These are phyloP conservation scores for Camptophora hylomeconis DNA, from an alignment of 2,329 filamentous ascomycete species.

Conservation along the genomic window DNA sequence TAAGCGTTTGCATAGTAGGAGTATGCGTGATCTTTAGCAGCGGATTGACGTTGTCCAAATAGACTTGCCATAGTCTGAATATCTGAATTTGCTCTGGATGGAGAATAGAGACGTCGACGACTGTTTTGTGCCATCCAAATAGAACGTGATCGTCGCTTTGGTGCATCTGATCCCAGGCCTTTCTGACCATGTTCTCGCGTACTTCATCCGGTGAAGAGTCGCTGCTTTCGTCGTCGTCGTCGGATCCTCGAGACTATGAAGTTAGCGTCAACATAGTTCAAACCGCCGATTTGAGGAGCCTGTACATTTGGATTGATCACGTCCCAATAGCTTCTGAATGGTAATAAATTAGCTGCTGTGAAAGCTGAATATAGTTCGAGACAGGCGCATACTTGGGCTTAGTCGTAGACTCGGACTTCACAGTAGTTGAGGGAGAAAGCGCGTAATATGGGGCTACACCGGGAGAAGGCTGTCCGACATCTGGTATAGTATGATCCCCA, in stretches of 20 bases:
- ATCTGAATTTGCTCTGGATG: conserved; percentile 51
- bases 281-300: conserved; percentile 1
- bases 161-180: conserved; percentile 33
- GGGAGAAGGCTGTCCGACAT: conserved; percentile 16
- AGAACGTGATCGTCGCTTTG: conserved; percentile 37
- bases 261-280: conserved; percentile 13
- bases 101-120: conserved; percentile 34
- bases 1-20: conserved; percentile 49
- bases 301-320: conserved; percentile 32
- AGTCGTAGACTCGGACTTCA: conserved; percentile 19
- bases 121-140: conserved; percentile 33
- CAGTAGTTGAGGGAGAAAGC: conserved; percentile 14
- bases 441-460: conserved; percentile 10
- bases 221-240: conserved; percentile 21
- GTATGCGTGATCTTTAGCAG: conserved; percentile 56
- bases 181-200: conserved; percentile 27
- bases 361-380: conserved; percentile 7
- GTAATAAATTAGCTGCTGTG: conserved; percentile 17
- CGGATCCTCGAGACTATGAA: conserved; percentile 17
- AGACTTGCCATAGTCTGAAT: conserved; percentile 47
- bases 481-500: conserved; percentile 12
- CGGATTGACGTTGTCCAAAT: conserved; percentile 57
- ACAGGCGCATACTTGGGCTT: conserved; percentile 20
- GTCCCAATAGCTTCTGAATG: conserved; percentile 35
- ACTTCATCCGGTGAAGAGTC: conserved; percentile 24